Conservation (phyloP, 2,329 filamentous ascomycete species). For the Colletotrichum cereale region DNA sequence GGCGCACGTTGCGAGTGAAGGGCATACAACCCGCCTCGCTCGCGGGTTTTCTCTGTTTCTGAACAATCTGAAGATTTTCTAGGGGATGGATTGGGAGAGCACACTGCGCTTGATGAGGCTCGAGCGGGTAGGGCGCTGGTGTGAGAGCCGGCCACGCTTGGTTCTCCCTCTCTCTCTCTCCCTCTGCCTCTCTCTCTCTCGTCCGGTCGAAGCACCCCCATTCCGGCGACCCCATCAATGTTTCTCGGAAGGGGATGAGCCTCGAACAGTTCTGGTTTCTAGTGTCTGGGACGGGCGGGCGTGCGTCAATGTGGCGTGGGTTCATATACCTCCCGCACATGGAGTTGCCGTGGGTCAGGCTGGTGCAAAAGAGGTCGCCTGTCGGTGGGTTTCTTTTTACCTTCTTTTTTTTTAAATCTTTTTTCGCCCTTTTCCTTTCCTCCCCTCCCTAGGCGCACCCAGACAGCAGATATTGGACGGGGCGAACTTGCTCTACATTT, state of each 20-base stretch:
- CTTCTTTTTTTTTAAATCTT: background rate
- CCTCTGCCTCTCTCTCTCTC: background rate
- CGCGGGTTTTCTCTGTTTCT: slow-evolving; percentile 11
- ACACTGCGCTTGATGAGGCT: background rate
- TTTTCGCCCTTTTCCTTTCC: background rate
- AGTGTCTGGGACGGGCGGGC: slow-evolving; percentile 30
- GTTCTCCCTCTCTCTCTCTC: background rate
- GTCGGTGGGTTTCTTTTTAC: background rate
- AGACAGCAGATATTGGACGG: background rate
- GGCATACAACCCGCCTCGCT: background rate
- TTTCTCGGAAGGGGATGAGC: background rate
- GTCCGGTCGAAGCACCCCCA: background rate
- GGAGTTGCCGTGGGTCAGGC: background rate
- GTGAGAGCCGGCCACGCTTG: background rate
- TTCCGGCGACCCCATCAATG: background rate
- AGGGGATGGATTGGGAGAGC: background rate
- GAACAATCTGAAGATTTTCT: background rate
- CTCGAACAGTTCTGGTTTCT: slow-evolving; percentile 35
- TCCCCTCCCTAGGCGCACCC: background rate
- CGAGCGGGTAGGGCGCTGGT: background rate
- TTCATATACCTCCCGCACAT: slow-evolving; percentile 4
- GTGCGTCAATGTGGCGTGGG: slow-evolving; percentile 37
- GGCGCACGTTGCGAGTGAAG: slow-evolving; percentile 37
- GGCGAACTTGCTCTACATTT: background rate
- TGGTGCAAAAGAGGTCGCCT: background rate